phyloP scores from a whole-genome alignment of 306 rosid genomes.

The Argentina anserina region DNA sequence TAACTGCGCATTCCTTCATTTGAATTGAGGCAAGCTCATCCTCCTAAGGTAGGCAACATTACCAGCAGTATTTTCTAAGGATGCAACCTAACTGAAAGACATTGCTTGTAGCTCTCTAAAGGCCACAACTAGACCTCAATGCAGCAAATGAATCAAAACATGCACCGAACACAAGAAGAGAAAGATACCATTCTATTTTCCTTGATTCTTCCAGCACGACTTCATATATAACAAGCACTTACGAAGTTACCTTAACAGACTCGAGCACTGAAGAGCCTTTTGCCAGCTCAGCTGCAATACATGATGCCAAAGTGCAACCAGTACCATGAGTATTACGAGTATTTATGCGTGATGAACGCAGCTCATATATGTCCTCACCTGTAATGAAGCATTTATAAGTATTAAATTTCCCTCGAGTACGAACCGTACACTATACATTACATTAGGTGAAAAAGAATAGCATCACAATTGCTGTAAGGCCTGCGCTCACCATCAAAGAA shows the following conservation, averaged over 20 bases:
- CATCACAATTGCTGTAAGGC: background rate
- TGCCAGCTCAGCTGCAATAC: conserved; percentile 93
- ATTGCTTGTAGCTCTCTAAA: conserved; percentile 4
- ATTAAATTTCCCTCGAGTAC: conserved; percentile 18
- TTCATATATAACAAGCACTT: background rate
- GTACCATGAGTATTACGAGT: conserved; percentile 89
- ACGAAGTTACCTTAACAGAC: conserved; percentile 59
- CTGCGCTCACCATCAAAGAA: conserved; percentile 68
- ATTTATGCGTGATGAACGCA: conserved; percentile 53
- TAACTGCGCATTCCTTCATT: no score
- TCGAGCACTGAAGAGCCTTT: conserved; percentile 78
- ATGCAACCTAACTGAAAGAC: conserved; percentile 5
- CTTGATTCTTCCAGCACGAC: background rate
- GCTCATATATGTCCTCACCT: conserved; percentile 71
- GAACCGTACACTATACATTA: background rate
- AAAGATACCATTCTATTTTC: background rate
- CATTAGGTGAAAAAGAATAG: conserved; percentile 5
- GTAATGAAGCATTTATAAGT: conserved; percentile 32
- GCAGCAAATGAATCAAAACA: background rate
- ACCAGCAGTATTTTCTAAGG: no score
- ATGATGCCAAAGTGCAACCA: conserved; percentile 94
- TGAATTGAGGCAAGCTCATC: background rate
- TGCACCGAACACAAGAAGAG: background rate
- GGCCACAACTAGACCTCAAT: background rate
- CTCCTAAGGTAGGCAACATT: background rate